phyloP scores from a whole-genome alignment of 2,329 filamentous ascomycete genomes.

The Diaporthe destruens region DNA sequence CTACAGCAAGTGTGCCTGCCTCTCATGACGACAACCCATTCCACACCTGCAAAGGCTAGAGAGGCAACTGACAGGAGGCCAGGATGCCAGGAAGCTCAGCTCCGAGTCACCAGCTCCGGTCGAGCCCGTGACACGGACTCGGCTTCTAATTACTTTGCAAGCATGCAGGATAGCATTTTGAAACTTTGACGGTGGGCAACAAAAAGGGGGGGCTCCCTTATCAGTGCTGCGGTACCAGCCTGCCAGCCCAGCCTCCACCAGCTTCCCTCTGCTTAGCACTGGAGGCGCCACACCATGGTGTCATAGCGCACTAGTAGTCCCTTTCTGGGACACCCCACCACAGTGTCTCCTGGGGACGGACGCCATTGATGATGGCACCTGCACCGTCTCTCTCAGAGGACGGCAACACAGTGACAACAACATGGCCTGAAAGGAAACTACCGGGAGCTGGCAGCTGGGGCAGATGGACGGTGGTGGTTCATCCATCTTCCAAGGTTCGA shows the following conservation, averaged over 20 bases:
- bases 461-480: not conserved
- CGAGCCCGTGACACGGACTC: not conserved
- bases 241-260: conserved; percentile 1
- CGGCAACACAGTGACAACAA: not conserved
- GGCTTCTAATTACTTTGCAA: conserved; percentile 15
- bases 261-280: conserved; percentile 25
- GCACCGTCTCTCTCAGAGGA: not conserved
- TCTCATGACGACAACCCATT: conserved; percentile 20
- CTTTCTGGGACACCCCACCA: not conserved
- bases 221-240: too few relatives aligned
- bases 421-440: not conserved
- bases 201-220: conserved; percentile 20
- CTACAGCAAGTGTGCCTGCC: not conserved
- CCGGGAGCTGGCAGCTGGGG: not conserved
- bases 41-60: not conserved
- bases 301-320: conserved; percentile 26
- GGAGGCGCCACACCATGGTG: conserved; percentile 28
- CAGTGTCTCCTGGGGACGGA: not conserved
- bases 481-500: not conserved
- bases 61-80: not conserved
- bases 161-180: conserved; percentile 28
- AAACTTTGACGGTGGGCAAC: conserved; percentile 24
- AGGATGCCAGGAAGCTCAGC: not conserved
- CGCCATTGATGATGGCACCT: conserved; percentile 11
- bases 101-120: not conserved